Conservation (phyloP, 371 early-diverging fungal genomes). For the Apophysomyces elegans region DNA sequence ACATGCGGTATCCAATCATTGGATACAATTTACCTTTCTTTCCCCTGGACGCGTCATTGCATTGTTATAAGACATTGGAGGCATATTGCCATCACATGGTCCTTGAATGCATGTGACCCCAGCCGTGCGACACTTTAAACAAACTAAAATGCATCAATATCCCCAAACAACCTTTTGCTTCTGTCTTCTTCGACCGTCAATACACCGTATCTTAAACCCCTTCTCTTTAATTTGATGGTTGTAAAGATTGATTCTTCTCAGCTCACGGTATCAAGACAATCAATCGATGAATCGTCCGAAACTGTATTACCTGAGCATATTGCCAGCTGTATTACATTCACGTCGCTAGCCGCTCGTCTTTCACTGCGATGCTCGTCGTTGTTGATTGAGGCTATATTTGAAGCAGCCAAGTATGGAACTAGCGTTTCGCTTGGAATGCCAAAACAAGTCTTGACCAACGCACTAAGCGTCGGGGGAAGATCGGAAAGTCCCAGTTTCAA, state of each 20-base stretch:
- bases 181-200: not conserved
- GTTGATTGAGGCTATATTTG: slow-evolving; percentile 57
- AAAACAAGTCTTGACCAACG: slow-evolving; percentile 58
- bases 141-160: not conserved
- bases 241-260: slow-evolving; percentile 1
- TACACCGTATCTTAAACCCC: not conserved
- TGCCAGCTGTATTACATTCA: slow-evolving; percentile 44
- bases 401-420: slow-evolving; percentile 65
- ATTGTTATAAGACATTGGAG: not conserved
- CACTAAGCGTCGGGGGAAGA: slow-evolving; percentile 60
- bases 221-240: not conserved
- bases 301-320: slow-evolving; percentile 34
- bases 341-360: slow-evolving; percentile 47
- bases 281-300: slow-evolving; percentile 2
- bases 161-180: slow-evolving; percentile 3
- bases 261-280: not conserved
- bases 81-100: not conserved
- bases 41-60: not conserved
- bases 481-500: slow-evolving; percentile 21
- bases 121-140: slow-evolving; percentile 1
- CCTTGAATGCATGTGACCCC: not conserved
- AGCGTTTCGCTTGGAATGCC: slow-evolving; percentile 61
- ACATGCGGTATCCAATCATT: not conserved
- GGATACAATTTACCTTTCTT: not conserved
- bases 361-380: slow-evolving; percentile 47